Percentiles rank a stretch among this genome's conserved stretches.
These are phyloP conservation scores for Apodospora peruviana DNA, from an alignment of 495 filamentous ascomycete genomes.

Conservation along the genomic window DNA sequence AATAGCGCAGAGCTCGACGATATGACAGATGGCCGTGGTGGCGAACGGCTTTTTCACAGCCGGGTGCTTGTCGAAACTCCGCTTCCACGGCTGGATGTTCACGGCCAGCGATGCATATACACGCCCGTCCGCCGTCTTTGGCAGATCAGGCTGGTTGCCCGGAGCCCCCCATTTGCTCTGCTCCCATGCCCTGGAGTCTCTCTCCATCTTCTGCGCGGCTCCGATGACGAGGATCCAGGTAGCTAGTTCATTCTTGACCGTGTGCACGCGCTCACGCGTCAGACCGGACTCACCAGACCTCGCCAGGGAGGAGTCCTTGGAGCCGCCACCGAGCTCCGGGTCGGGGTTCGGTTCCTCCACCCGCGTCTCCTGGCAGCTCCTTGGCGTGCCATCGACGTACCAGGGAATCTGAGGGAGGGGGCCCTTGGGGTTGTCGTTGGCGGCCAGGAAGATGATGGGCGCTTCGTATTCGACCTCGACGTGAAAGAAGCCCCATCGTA, in stretches of 20 bases:
- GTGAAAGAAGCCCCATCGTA: constrained; percentile 28
- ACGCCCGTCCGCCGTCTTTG: too few relatives aligned
- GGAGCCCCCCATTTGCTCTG: constrained; percentile 8
- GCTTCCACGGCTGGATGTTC: constrained; percentile 31
- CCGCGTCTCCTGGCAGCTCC: constrained; percentile 29
- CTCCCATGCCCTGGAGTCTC: constrained; percentile 30
- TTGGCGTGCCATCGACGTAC: constrained; percentile 28
- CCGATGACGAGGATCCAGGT: constrained; percentile 29
- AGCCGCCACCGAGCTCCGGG: constrained; percentile 12
- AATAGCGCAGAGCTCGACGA: constrained; percentile 36
- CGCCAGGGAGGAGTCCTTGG: too few relatives aligned
- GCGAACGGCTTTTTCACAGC: constrained; percentile 38
- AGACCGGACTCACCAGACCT: too few relatives aligned
- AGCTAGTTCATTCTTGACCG: constrained; percentile 34
- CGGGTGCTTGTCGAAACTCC: constrained; percentile 39
- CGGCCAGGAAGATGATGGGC: constrained; percentile 36
- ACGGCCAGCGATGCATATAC: constrained; percentile 29
- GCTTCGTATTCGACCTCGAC: constrained; percentile 39
- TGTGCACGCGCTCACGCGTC: constrained; percentile 20
- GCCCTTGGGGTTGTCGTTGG: constrained; percentile 25
- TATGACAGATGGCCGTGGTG: constrained; percentile 35
- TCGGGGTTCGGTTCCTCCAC: constrained; percentile 8
- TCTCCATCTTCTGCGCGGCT: constrained; percentile 31
- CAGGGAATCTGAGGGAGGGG: constrained; percentile 21
- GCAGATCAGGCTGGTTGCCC: constrained; percentile 4